A percentile compares a stretch with the other conserved stretches of the same genome.
These are phyloP conservation scores for Pisolithus orientalis DNA, from an alignment of 768 basidiomycete species.

Conservation along the genomic window DNA sequence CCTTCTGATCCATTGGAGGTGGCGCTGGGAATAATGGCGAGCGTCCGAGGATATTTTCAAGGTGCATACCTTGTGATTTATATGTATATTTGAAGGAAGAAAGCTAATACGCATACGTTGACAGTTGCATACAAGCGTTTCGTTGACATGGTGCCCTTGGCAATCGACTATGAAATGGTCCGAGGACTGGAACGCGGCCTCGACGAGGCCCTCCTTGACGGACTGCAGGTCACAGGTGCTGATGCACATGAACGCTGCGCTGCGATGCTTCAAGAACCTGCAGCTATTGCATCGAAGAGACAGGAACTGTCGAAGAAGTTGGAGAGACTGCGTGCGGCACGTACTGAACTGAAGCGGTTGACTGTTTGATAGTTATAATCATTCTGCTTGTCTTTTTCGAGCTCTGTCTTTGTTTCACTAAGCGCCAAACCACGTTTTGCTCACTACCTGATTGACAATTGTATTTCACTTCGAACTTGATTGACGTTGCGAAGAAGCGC, in stretches of 20 bases:
- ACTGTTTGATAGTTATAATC: not conserved
- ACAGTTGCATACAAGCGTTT: constrained; percentile 37
- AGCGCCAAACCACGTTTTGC: too few species aligned
- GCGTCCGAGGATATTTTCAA: constrained; percentile 63
- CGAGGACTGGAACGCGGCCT: constrained; percentile 41
- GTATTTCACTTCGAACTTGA: too few species aligned
- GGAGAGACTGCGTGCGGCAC: constrained; percentile 39
- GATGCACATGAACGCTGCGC: constrained; percentile 40
- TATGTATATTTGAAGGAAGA: not conserved
- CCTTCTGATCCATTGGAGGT: constrained; percentile 44
- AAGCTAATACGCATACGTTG: constrained; percentile 1
- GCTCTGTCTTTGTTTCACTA: too few species aligned
- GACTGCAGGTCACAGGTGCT: constrained; percentile 43
- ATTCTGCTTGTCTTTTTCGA: too few species aligned
- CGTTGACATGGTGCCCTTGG: constrained; percentile 29
- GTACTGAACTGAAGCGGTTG: constrained; percentile 23
- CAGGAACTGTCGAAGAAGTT: constrained; percentile 43
- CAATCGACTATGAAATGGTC: constrained; percentile 26
- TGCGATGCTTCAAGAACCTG: constrained; percentile 44
- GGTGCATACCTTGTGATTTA: constrained; percentile 29
- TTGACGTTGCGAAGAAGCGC: too few species aligned
- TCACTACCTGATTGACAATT: too few species aligned
- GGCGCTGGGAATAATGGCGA: constrained; percentile 56
- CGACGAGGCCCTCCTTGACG: constrained; percentile 34
- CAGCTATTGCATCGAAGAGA: constrained; percentile 35